Evolutionary conservation across 208 protist genomes (phyloP).

Genomic region (Wallacemonas sp.): DNA sequence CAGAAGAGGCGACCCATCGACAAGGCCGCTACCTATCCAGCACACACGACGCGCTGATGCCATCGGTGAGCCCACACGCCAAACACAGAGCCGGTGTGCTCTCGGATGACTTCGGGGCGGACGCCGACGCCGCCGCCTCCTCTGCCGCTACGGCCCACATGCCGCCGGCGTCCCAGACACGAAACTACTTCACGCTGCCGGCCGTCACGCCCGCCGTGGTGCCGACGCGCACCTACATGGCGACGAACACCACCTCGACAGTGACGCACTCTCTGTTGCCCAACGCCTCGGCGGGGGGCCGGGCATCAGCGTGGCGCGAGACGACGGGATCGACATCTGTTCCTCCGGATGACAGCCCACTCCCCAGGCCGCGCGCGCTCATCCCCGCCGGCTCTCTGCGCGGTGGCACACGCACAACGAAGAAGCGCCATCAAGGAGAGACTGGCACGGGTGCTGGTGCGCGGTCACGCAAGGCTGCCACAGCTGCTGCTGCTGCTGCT

Average conservation of each 20-base stretch:
- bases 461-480: no score
- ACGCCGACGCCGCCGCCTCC: background rate
- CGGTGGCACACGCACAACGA: no score
- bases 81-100: no score
- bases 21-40: constrained; percentile 8
- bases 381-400: no score
- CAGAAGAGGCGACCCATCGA: background rate
- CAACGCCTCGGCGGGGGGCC: background rate
- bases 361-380: no score
- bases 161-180: background rate
- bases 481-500: no score
- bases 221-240: background rate
- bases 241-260: background rate
- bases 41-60: constrained; percentile 5
- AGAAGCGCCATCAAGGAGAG: no score
- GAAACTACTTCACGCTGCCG: constrained; percentile 8
- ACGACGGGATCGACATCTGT: no score
- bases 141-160: background rate
- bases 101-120: background rate
- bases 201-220: constrained; percentile 13
- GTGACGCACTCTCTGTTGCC: background rate
- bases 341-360: background rate
- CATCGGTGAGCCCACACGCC: no score
- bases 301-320: no score
- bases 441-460: no score